Percentiles rank a stretch among this genome's conserved stretches.
phyloP scores from a whole-genome alignment of 768 basidiomycete genomes.

The Suillus placidus region DNA sequence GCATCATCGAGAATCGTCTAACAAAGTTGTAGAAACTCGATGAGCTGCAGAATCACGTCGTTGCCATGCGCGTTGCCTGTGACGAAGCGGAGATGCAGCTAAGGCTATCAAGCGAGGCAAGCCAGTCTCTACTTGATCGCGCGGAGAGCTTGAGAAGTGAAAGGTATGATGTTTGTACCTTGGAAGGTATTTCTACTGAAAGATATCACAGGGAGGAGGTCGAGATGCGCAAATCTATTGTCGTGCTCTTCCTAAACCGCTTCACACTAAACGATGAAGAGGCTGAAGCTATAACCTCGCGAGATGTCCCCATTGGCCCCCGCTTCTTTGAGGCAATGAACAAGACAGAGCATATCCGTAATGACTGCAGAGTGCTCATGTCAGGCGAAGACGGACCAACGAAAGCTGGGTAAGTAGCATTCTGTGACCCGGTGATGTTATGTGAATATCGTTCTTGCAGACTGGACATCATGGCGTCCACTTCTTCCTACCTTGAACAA shows the following conservation, averaged over 20 bases:
- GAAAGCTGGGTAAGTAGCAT: conserved; percentile 63
- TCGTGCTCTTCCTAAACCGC: conserved; percentile 75
- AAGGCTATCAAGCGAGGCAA: conserved; percentile 72
- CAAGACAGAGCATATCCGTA: conserved; percentile 78
- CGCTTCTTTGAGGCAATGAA: conserved; percentile 87
- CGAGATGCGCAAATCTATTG: conserved; percentile 71
- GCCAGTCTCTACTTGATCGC: conserved; percentile 77
- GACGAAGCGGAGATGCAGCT: conserved; percentile 83
- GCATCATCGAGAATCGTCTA: conserved; percentile 6
- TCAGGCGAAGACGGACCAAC: conserved; percentile 81
- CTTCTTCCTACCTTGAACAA: conserved; percentile 80
- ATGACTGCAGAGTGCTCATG: conserved; percentile 86
- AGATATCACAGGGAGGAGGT: conserved; percentile 58
- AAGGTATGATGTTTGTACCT: conserved; percentile 47
- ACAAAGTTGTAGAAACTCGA: conserved; percentile 69
- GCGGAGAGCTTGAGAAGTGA: conserved; percentile 77
- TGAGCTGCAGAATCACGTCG: conserved; percentile 74
- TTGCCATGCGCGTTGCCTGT: conserved; percentile 79
- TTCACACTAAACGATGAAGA: conserved; percentile 85
- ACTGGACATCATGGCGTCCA: conserved; percentile 85
- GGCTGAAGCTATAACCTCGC: conserved; percentile 69
- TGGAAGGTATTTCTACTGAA: background rate
- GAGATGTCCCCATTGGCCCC: conserved; percentile 74
- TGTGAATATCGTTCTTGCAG: conserved; percentile 42
- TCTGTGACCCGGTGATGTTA: background rate